Conservation (phyloP, 2,329 filamentous ascomycete genomes). For the Fonsecaea erecta region DNA sequence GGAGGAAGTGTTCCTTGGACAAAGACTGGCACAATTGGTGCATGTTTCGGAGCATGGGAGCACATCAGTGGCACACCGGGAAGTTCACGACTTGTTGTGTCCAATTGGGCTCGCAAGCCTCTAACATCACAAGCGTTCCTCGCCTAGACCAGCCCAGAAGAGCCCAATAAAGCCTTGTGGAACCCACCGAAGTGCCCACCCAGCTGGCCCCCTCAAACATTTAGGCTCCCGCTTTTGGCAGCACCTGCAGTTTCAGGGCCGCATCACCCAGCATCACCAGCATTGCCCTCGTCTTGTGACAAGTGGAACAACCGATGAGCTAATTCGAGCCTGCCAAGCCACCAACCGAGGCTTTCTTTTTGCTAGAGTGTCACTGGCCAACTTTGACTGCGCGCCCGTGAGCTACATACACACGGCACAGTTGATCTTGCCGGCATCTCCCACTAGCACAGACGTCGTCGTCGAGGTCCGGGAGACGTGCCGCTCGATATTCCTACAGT, state of each 20-base stretch:
- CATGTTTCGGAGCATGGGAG: background rate
- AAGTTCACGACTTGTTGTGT: background rate
- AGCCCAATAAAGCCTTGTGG: background rate
- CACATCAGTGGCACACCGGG: background rate
- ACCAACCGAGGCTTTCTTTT: background rate
- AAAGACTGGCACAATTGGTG: background rate
- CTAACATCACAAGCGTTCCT: background rate
- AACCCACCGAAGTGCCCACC: background rate
- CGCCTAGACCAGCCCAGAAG: background rate
- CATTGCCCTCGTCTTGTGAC: conserved; percentile 13
- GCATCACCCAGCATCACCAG: background rate
- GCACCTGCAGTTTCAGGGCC: conserved; percentile 13
- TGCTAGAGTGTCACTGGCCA: background rate
- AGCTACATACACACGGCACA: conserved; percentile 8
- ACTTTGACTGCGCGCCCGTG: conserved; percentile 8
- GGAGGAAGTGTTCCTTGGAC: conserved; percentile 2
- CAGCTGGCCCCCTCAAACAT: background rate
- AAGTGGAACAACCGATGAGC: background rate
- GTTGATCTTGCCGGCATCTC: background rate
- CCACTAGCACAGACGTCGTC: background rate
- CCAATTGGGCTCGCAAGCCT: conserved; percentile 2
- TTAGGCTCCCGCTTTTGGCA: conserved; percentile 4
- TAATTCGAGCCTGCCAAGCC: conserved; percentile 12
- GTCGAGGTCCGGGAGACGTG: background rate
- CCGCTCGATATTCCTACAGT: background rate